phyloP scores from a whole-genome alignment of 352 stramenopile species.

The Pythium biforme region DNA sequence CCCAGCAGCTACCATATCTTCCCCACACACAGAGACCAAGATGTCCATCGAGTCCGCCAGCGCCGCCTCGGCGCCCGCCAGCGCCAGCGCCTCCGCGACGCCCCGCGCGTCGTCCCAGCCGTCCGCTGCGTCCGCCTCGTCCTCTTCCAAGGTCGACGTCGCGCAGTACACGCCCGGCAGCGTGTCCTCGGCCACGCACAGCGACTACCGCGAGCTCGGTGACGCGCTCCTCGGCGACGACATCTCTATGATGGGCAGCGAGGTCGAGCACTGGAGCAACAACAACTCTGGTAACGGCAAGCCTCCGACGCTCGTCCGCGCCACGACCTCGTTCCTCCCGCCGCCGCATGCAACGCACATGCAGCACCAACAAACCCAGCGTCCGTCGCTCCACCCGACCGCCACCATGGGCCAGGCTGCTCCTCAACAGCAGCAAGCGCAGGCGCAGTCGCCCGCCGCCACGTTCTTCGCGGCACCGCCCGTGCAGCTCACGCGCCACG shows the following conservation, averaged over 20 bases:
- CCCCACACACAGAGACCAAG: conserved; percentile 12
- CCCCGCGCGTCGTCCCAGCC: not conserved
- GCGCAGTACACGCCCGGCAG: conserved; percentile 18
- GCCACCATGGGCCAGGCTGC: conserved; percentile 2
- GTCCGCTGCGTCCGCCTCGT: not conserved
- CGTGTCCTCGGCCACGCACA: conserved; percentile 20
- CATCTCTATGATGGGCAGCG: conserved; percentile 66
- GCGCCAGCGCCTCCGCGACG: conserved; percentile 3
- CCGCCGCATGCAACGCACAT: conserved; percentile 18
- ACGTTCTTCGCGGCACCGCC: conserved; percentile 45
- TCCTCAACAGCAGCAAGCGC: conserved; percentile 13
- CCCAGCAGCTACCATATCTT: not conserved
- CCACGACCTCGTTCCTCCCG: conserved; percentile 24
- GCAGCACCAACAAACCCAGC: too few species aligned
- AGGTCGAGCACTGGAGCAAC: conserved; percentile 53
- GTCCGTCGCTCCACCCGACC: conserved; percentile 37
- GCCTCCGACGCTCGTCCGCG: conserved; percentile 13
- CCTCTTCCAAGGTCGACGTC: conserved; percentile 28
- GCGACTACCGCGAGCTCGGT: conserved; percentile 28
- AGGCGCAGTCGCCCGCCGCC: conserved; percentile 13
- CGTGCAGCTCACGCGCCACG: conserved; percentile 62
- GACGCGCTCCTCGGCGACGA: conserved; percentile 64
- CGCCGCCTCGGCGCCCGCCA: conserved; percentile 2
- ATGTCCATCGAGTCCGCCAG: conserved; percentile 26
- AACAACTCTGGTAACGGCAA: conserved; percentile 6